Base-by-base conservation (phyloP, 192 early-diverging fungal species). In the Mortierella alpina region DNA sequence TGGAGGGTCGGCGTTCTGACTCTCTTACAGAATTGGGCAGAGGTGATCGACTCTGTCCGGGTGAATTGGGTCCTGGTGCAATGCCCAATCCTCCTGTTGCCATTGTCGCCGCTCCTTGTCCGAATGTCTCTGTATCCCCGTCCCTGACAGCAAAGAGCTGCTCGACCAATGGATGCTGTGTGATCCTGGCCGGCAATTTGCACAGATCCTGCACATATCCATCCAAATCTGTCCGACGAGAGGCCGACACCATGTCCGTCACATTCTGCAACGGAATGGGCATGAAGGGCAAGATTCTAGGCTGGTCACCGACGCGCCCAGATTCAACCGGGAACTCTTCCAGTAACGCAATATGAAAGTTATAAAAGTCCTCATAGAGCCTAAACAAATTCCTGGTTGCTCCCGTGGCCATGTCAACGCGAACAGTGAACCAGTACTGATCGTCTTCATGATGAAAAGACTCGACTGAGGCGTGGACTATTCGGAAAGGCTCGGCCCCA, bases 281-380 rank as follows among this genome's bases (percentile, higher is more conserved):
- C 88, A 91, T 89, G 82, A 90, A 91, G 66, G 91, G 82, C 72
- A 92, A 68, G 63, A 88, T 91, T 15, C 90, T 55, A 18, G 76
- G 76, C 47, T 87, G 76, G 31, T 86, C 75, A 31, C 83, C 86
- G 22, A 70, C 78, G 44, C 87, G 88, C 17, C 90, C 90, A 48
- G 91, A 90, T 73, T 92, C 91, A 18, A 78, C 82, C 13, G 90
- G 92, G 76, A 91, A 94, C 52, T 85, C 75, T 49, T 92, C 85
- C 61, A 90, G 72, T n/a, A 94, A 83, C 61, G 86, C 85, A 74
- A 91, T 92, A 74, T 93, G 93, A 67, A 92, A 92, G 70, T 89
- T 86, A 70, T 92, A 91, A 85, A 94, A 92, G 78, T 94, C 92
- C 64, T 94, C 93, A 72, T 94, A 94, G 17, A 91, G 77, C 58